Conservation (phyloP, 106 monocot species). For the Chionographis japonica region DNA sequence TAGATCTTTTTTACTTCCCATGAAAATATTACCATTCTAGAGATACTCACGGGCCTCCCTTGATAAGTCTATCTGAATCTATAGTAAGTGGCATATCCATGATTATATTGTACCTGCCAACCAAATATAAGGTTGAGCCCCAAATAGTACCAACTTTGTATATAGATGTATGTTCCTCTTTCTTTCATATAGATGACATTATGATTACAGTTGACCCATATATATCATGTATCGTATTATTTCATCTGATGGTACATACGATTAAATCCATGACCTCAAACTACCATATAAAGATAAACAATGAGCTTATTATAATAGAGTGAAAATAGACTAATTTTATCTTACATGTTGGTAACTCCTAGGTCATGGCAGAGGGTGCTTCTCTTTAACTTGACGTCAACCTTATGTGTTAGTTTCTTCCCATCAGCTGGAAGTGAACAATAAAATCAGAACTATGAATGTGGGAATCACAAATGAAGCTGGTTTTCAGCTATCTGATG, state of each 20-base stretch:
- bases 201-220: no score
- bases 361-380: conserved; percentile 47
- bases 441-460: not conserved
- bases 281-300: no score
- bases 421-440: conserved; percentile 43
- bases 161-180: not conserved
- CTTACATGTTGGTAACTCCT: conserved; percentile 49
- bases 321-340: not conserved
- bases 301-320: no score
- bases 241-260: no score
- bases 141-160: not conserved
- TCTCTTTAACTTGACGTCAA: conserved; percentile 41
- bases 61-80: conserved; percentile 30
- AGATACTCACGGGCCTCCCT: conserved; percentile 37
- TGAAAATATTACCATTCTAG: not conserved
- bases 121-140: not conserved
- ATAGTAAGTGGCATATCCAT: conserved; percentile 41
- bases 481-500: no score
- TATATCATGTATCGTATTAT: no score
- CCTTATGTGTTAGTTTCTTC: conserved; percentile 38
- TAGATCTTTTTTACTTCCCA: not conserved
- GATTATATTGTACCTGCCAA: conserved; percentile 45
- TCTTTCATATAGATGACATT: not conserved
- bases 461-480: not conserved
- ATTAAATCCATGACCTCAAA: no score